Evolutionary conservation across 192 early-diverging fungal genomes (phyloP), one percentile per base, ranked within the genome.

Genomic region (Podochytrium sp.): DNA sequence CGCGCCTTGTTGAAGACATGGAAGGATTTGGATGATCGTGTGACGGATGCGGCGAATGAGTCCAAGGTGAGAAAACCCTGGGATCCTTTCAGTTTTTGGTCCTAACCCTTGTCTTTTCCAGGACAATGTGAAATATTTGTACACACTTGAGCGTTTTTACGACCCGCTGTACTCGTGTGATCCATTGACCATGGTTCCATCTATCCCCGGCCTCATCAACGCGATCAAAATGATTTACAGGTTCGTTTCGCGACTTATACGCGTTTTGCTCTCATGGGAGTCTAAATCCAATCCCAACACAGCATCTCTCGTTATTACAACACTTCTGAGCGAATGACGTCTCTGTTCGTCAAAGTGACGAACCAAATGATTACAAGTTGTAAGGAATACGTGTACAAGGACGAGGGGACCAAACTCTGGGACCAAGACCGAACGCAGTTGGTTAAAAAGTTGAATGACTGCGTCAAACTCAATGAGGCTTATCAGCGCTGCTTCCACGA

Each of bases 301-400:
- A 83, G 81, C 60, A 89, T 90, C 53, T 90, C 88, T n/a, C 76
- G 87, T 2, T 89, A 89, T 71, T 89, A 89, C 78, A 89, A 90
- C 76, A 89, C 88, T 10, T 90, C 88, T 1, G 88, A 90, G 69
- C 59, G 88, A 34, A 90, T 90, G 87, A 90, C 88, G 0, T 88
- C 86, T 1, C 75, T 90, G 57, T 89, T 90, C 73, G 88, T 90
- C 23, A 90, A 90, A 63, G 86, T 90, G 47, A 89, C 88, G 18
- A 90, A 90, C 76, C 88, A 90, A 71, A 90, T 90, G 88, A 89
- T 90, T 51, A 89, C 85, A 14, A 84, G 85, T 69, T 90, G 84
- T 77, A 89, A 90, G 67, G 88, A 89, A 76, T 89, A 83, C 71
- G 84, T 90, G 40, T 90, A 90, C 74, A 7, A 61, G 60, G 83